phyloP scores from a whole-genome alignment of 2,329 filamentous ascomycete genomes.

The Penicillium sp. region DNA sequence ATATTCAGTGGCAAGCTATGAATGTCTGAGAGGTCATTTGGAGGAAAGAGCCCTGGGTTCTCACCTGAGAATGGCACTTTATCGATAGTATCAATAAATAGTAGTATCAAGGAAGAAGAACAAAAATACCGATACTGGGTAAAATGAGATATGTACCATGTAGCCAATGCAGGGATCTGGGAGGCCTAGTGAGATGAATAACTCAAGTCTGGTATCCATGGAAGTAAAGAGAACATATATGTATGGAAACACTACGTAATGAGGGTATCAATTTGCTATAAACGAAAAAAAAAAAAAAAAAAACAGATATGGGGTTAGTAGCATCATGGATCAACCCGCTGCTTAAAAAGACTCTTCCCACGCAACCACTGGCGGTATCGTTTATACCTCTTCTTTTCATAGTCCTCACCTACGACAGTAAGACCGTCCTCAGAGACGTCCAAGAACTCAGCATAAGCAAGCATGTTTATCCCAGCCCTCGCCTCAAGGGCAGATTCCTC shows the following conservation, averaged over 20 bases:
- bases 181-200: no score
- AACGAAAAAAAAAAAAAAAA: background rate
- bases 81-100: no score
- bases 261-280: slow-evolving; percentile 21
- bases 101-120: no score
- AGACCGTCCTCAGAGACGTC: slow-evolving; percentile 76
- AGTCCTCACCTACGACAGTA: slow-evolving; percentile 83
- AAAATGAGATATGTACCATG: no score
- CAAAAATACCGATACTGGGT: no score
- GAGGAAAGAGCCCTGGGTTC: background rate
- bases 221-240: no score
- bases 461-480: slow-evolving; percentile 62
- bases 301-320: background rate
- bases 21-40: background rate
- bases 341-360: slow-evolving; percentile 95
- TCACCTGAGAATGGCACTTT: no score
- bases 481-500: slow-evolving; percentile 50
- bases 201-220: no score
- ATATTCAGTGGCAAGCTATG: background rate
- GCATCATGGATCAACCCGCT: slow-evolving; percentile 56
- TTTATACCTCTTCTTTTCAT: slow-evolving; percentile 91
- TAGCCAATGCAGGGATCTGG: no score
- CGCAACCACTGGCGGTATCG: slow-evolving; percentile 92
- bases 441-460: slow-evolving; percentile 74
- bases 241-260: background rate